phyloP scores from a whole-genome alignment of 495 filamentous ascomycete species.

The Cenococcum geophilum region DNA sequence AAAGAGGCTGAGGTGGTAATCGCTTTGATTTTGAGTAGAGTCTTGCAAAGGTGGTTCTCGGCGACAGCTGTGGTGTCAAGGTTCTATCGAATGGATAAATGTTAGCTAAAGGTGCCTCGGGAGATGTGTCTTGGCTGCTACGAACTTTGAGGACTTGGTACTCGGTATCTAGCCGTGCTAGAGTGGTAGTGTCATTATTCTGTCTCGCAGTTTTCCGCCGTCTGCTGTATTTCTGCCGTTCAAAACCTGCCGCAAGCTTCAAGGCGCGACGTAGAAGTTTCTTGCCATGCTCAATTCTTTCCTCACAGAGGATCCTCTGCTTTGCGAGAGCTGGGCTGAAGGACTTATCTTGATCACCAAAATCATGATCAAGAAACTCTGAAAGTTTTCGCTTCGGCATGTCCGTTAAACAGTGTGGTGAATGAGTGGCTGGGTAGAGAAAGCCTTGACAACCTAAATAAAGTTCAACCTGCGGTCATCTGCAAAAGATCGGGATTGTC shows the following conservation, averaged over 20 bases:
- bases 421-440: too few species aligned
- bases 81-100: conserved; percentile 33
- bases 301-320: conserved; percentile 39
- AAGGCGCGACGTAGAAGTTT: conserved; percentile 60
- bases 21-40: conserved; percentile 64
- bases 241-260: conserved; percentile 78
- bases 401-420: not conserved
- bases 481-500: too few species aligned
- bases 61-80: conserved; percentile 63
- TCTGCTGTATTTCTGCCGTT: conserved; percentile 79
- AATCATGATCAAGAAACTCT: not conserved
- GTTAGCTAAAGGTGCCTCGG: conserved; percentile 1
- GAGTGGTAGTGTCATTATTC: conserved; percentile 39
- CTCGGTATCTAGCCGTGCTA: conserved; percentile 61
- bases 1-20: conserved; percentile 53
- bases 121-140: conserved; percentile 8
- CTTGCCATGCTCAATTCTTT: conserved; percentile 53
- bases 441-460: too few species aligned
- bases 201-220: conserved; percentile 60
- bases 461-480: too few species aligned
- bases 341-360: not conserved
- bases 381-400: conserved; percentile 27
- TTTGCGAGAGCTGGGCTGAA: not conserved
- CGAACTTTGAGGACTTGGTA: conserved; percentile 63
- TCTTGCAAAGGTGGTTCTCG: conserved; percentile 65